Base-by-base conservation (phyloP, 169 alveolate species). In the Eimeria maxima region DNA sequence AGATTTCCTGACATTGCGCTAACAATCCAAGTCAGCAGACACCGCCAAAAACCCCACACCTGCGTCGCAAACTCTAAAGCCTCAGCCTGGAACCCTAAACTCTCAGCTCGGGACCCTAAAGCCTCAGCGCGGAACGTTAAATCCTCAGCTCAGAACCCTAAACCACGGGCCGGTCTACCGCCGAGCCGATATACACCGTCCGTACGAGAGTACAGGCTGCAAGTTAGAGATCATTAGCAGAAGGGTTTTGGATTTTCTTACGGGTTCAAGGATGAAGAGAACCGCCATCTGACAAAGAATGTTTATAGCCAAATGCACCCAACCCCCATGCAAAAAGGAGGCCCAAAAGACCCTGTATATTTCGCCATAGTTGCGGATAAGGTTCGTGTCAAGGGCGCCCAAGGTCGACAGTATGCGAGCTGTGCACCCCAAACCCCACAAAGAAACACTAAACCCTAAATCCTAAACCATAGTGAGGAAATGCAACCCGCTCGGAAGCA, bases 11-110 rank as follows among this genome's bases (percentile, higher is more conserved):
- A 97, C 8, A 98, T 86, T 10, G 98, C 99, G 63, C 98, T 96
- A 27, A 97, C 81, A 80, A 97, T 57, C 80, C 97, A 98, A 13
- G 98, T 91, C 4, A 97, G 63, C 76, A 97, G 73, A 22, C 99
- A 98, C 33, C 99, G 95, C 42, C 96, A 33, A 76, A 98, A 97
- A 1, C 99, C 99, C 99, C 99, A 98, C 53, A 97, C 99, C 98
- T 97, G 86, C 55, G 27, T n/a, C 55, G 10, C 38, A 29, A 22
- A 50, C 63, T 11, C 27, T 14, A 24, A 95, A 29, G 38, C 57
- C 33, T 33, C 18, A 50, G 29, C 57, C 55, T 29, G n/a, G 53
- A 53, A 22, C 73, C 65, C 90, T 47, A 81, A 1, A 42, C 60
- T 38, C 67, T 80, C 18, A 47, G n/a, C 67, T 67, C 38, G 16